A percentile compares a stretch with the other conserved stretches of the same genome.
Conservation (phyloP, 2,329 filamentous ascomycete species). For the Claviceps monticola region DNA sequence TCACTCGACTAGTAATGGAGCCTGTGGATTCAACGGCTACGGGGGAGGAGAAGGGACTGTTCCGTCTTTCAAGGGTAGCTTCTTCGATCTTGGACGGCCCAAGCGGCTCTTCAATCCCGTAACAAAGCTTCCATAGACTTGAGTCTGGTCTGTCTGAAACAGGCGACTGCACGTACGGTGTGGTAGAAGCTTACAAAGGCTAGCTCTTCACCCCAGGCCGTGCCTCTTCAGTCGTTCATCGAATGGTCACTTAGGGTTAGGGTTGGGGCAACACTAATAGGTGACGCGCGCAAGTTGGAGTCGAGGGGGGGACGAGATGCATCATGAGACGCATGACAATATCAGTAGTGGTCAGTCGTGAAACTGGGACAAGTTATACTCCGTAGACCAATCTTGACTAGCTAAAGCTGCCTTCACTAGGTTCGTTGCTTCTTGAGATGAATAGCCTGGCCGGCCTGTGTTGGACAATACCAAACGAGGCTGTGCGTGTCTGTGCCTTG, state of each 20-base stretch:
- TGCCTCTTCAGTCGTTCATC: background rate
- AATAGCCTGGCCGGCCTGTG: background rate
- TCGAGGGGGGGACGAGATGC: slow-evolving; percentile 3
- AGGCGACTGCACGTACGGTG: slow-evolving; percentile 7
- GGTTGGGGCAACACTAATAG: background rate
- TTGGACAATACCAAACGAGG: background rate
- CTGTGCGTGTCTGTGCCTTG: background rate
- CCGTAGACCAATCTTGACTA: too few relatives aligned
- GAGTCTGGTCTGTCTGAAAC: slow-evolving; percentile 10
- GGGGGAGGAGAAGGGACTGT: slow-evolving; percentile 1
- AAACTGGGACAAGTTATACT: slow-evolving; percentile 2
- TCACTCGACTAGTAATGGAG: slow-evolving; percentile 4
- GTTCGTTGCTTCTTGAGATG: background rate
- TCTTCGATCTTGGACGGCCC: slow-evolving; percentile 9
- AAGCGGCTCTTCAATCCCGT: slow-evolving; percentile 7
- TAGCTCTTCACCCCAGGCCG: background rate
- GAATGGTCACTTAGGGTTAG: background rate
- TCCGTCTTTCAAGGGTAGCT: slow-evolving; percentile 1
- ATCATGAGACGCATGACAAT: slow-evolving; percentile 9
- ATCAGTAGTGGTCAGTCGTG: slow-evolving; percentile 7
- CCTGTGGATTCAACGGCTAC: background rate
- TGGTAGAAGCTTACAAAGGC: slow-evolving; percentile 4
- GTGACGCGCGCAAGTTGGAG: background rate
- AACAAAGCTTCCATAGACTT: slow-evolving; percentile 6
- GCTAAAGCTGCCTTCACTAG: background rate